These are phyloP conservation scores for Fusarium sp. DNA, from an alignment of 2,329 filamentous ascomycete species.

Conservation along the genomic window DNA sequence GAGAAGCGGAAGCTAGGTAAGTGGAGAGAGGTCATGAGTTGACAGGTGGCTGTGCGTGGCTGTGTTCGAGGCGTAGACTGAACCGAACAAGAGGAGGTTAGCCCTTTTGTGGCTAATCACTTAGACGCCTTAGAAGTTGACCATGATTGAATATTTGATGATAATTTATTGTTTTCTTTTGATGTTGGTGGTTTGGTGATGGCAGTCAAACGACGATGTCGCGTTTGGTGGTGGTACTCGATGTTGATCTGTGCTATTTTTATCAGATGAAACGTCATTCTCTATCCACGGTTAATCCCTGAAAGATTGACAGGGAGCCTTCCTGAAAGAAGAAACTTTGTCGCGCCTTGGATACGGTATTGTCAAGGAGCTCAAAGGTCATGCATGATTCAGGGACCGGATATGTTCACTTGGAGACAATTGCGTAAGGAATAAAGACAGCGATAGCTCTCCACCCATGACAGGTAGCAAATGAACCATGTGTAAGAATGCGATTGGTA, in stretches of 20 bases:
- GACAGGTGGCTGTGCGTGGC: slow-evolving; percentile 39
- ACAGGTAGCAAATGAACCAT: neutral
- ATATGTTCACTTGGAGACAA: neutral
- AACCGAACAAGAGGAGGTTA: slow-evolving; percentile 1
- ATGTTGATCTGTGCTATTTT: slow-evolving; percentile 3
- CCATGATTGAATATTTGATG: neutral
- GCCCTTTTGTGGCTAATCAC: neutral
- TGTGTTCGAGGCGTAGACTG: slow-evolving; percentile 15
- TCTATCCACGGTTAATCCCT: neutral
- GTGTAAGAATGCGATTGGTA: neutral
- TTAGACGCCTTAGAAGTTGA: neutral
- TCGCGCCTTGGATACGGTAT: neutral
- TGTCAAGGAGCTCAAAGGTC: neutral
- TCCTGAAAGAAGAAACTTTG: neutral
- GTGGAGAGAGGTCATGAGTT: slow-evolving; percentile 37
- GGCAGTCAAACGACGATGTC: neutral
- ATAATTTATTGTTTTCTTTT: neutral
- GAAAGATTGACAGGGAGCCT: slow-evolving; percentile 1
- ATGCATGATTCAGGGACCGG: neutral
- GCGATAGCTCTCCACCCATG: neutral
- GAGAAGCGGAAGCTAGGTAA: slow-evolving; percentile 30
- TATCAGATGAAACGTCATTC: slow-evolving; percentile 1
- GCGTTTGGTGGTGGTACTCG: neutral
- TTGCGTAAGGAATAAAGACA: no score
- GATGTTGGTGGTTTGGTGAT: neutral